phyloP scores from a whole-genome alignment of 192 early-diverging fungal genomes.

The Entomortierella chlamydospora region DNA sequence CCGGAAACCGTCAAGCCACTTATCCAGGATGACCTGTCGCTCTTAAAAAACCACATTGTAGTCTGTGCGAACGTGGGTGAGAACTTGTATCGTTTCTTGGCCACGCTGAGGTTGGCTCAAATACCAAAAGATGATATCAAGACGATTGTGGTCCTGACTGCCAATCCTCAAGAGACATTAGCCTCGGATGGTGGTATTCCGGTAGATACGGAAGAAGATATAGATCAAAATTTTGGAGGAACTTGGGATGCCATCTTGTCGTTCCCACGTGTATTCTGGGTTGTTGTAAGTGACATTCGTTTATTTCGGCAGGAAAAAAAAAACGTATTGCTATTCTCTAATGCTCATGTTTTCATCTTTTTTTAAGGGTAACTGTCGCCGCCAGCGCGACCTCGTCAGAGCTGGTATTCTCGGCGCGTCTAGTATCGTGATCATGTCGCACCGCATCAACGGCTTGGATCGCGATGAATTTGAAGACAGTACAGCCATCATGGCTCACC shows the following conservation, averaged over 20 bases:
- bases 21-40: constrained; percentile 34
- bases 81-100: constrained; percentile 42
- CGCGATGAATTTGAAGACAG: constrained; percentile 59
- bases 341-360: background rate
- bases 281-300: constrained; percentile 49
- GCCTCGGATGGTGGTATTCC: background rate
- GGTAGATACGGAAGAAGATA: constrained; percentile 8
- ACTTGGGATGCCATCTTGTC: constrained; percentile 52
- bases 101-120: constrained; percentile 52
- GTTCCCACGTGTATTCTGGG: constrained; percentile 60
- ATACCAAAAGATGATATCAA: constrained; percentile 57
- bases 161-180: constrained; percentile 22
- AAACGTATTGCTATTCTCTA: background rate
- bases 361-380: constrained; percentile 62
- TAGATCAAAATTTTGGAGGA: background rate
- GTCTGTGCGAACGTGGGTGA: constrained; percentile 58
- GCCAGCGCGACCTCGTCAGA: constrained; percentile 58
- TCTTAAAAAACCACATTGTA: constrained; percentile 52
- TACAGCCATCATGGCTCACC: constrained; percentile 70
- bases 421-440: constrained; percentile 62
- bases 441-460: constrained; percentile 40
- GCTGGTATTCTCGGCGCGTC: constrained; percentile 59
- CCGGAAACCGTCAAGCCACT: constrained; percentile 24
- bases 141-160: constrained; percentile 60
- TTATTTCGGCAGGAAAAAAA: too few relatives aligned